These are phyloP conservation scores for Halteria grandinella DNA, from an alignment of 73 alveolate species.

Conservation along the genomic window DNA sequence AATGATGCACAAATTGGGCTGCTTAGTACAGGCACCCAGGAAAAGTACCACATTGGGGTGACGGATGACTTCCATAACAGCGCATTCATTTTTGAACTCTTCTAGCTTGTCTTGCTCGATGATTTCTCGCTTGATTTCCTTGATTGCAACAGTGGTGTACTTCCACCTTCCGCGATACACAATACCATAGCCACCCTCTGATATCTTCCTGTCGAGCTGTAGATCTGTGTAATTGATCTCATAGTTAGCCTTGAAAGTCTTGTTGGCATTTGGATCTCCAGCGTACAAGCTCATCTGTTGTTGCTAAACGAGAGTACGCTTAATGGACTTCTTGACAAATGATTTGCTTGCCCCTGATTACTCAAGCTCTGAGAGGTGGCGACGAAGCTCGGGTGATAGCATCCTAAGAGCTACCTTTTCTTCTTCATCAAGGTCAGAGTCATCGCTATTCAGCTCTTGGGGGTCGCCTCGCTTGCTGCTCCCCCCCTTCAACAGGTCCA, in stretches of 20 bases:
- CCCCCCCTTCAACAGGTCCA: constrained; percentile 50
- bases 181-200: constrained; percentile 98
- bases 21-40: constrained; percentile 94
- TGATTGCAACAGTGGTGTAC: constrained; percentile 97
- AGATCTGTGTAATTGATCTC: constrained; percentile 91
- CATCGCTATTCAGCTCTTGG: constrained; percentile 13
- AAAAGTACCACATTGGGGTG: constrained; percentile 97
- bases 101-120: constrained; percentile 90
- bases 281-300: background rate
- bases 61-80: constrained; percentile 95
- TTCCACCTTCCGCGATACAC: constrained; percentile 96
- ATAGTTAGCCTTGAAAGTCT: constrained; percentile 77
- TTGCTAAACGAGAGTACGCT: constrained; percentile 31
- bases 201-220: constrained; percentile 82
- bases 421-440: constrained; percentile 48
- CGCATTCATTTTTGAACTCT: constrained; percentile 95
- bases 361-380: constrained; percentile 26
- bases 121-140: constrained; percentile 93
- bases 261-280: constrained; percentile 17
- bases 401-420: constrained; percentile 61
- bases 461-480: constrained; percentile 31
- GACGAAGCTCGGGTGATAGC: constrained; percentile 38
- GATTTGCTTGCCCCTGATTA: constrained; percentile 22
- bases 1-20: constrained; percentile 94
- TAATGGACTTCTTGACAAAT: constrained; percentile 26